These are phyloP conservation scores for Phytopythium vexans DNA, from an alignment of 352 stramenopile genomes.

Conservation along the genomic window DNA sequence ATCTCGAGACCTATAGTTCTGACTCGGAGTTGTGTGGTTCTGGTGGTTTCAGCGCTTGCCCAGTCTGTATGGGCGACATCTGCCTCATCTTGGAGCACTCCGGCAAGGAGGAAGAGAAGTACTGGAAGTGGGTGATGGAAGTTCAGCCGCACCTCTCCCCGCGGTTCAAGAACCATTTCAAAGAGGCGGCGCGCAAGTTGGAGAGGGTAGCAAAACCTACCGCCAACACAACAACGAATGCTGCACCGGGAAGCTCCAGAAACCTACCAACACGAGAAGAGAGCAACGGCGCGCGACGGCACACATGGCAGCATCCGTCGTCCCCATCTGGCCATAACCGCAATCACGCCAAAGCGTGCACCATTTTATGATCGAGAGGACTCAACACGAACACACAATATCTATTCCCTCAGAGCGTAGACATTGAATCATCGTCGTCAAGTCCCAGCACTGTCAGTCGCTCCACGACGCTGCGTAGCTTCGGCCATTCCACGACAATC, in stretches of 20 bases:
- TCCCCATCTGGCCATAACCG: no score
- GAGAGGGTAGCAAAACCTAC: slow-evolving; percentile 2
- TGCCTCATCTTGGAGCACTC: slow-evolving; percentile 52
- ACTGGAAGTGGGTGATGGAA: slow-evolving; percentile 62
- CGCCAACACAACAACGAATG: no score
- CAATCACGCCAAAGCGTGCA: no score
- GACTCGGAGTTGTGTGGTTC: slow-evolving; percentile 1
- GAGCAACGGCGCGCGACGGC: background rate
- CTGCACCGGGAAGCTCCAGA: no score
- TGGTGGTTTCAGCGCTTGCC: slow-evolving; percentile 36
- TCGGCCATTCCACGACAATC: background rate
- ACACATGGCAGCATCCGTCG: slow-evolving; percentile 19
- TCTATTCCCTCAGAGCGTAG: no score
- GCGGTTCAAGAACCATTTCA: slow-evolving; percentile 53
- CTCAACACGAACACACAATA: no score
- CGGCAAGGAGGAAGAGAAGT: slow-evolving; percentile 52
- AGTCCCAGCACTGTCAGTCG: background rate
- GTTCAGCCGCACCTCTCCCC: slow-evolving; percentile 36
- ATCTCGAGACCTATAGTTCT: no score
- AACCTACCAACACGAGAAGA: no score
- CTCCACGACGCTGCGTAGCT: background rate
- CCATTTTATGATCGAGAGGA: no score
- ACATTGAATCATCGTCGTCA: background rate
- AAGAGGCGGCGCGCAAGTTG: slow-evolving; percentile 19
- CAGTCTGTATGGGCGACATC: slow-evolving; percentile 62